A percentile compares a stretch with the other conserved stretches of the same genome.
Evolutionary conservation across 805 yeast species (phyloP).

Genomic region (Suhomyces emberorum): DNA sequence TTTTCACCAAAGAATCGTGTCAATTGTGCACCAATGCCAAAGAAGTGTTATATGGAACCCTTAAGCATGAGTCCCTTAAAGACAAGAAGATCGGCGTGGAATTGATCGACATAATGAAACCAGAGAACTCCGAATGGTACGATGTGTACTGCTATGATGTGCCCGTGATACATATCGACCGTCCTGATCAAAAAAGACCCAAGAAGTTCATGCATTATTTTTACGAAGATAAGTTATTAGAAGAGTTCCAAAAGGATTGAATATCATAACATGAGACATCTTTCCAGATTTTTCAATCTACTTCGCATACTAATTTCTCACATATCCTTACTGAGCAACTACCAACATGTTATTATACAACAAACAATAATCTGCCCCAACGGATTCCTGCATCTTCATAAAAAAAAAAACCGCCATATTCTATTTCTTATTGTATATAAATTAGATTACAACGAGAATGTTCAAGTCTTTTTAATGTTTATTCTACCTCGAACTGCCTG

Average conservation of each 20-base stretch:
- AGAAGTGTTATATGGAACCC: constrained; percentile 42
- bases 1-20: constrained; percentile 70
- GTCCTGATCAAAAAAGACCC: constrained; percentile 42
- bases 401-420: too few relatives aligned
- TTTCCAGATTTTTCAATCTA: too few relatives aligned
- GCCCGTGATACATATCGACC: constrained; percentile 70
- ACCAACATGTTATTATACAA: too few relatives aligned
- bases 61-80: constrained; percentile 26
- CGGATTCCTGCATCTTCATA: too few relatives aligned
- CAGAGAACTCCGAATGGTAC: constrained; percentile 62
- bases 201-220: constrained; percentile 69
- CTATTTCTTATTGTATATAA: too few relatives aligned
- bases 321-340: too few relatives aligned
- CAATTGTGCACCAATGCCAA: constrained; percentile 67
- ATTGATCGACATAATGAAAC: constrained; percentile 56
- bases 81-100: constrained; percentile 29
- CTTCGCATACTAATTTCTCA: too few relatives aligned
- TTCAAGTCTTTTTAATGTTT: too few relatives aligned
- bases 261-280: too few relatives aligned
- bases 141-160: constrained; percentile 74
- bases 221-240: constrained; percentile 50
- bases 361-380: too few relatives aligned
- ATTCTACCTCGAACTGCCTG: too few relatives aligned
- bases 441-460: too few relatives aligned
- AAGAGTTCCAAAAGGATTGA: constrained; percentile 44